Base-by-base conservation (phyloP, 2,329 filamentous ascomycete genomes). In the Venturia carpophila region DNA sequence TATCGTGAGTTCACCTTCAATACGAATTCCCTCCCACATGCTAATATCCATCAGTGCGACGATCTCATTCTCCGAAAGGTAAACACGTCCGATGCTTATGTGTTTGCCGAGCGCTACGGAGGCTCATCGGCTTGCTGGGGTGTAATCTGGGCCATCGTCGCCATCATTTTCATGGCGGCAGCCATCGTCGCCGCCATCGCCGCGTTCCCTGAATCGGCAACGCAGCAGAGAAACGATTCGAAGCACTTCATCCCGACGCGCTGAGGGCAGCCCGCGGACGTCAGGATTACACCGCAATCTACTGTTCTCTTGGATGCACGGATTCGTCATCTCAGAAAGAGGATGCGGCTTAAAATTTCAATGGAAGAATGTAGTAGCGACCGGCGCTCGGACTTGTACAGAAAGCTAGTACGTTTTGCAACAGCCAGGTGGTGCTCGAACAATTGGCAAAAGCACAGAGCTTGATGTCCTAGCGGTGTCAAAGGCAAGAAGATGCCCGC, bases 61-160 rank as follows among this genome's bases (percentile, higher is more conserved):
- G 89, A 93, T 69, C 79, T 92, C 41, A 91, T 93, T 69, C 78
- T 92, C 5, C 83, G 89, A 66, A 92, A 92, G 76, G 88, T 92
- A 63, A 92, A 92, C 74, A 85, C 82, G 27, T 91, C 88, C 5
- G 89, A 93, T 72, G 89, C 89, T 6, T 90, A 87, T 69, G 87
- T 91, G 39, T 92, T 92, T 70, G 89, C 89, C 9, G 82, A 90
- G 75, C 82, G 85, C 27, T 92, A 92, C 69, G 89, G 89, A 13
- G 89, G 89, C 43, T 91, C 88, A 0, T 90, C 88, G 0, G 87
- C 89, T 71, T 92, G 88, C 79, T 92, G 90, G 89, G 89, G 89
- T 10, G 79, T 92, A 17, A 83, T 91, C 64, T 93, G 89, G 90
- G 87, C 84, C 62, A 77, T 92, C 63, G 83, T 93, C 64, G 89